phyloP scores from a whole-genome alignment of 305 asterid genomes.

The Petunia hybrid region DNA sequence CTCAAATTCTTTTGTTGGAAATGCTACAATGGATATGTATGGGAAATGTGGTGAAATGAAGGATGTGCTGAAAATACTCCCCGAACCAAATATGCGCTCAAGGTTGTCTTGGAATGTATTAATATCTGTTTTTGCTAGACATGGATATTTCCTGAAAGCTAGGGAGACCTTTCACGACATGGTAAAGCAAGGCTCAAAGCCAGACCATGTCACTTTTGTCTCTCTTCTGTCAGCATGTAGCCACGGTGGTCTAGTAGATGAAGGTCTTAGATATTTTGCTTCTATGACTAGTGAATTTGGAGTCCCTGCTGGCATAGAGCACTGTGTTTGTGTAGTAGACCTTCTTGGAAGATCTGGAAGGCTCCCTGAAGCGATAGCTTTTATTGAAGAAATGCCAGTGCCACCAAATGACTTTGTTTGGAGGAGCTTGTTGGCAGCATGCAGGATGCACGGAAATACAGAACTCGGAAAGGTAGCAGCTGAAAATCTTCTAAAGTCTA shows the following conservation, averaged over 20 bases:
- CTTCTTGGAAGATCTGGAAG: constrained; percentile 87
- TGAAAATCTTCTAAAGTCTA: constrained; percentile 57
- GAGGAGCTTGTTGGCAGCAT: constrained; percentile 76
- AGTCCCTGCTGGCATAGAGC: constrained; percentile 72
- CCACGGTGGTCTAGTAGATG: constrained; percentile 86
- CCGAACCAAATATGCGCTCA: constrained; percentile 59
- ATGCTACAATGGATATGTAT: constrained; percentile 85
- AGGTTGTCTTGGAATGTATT: constrained; percentile 78
- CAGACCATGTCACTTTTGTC: constrained; percentile 83
- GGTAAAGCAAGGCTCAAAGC: constrained; percentile 62
- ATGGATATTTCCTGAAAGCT: constrained; percentile 69
- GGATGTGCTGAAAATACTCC: constrained; percentile 66
- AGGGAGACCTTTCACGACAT: constrained; percentile 67
- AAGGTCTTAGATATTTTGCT: constrained; percentile 73
- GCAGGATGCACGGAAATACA: constrained; percentile 70
- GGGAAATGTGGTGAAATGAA: constrained; percentile 84
- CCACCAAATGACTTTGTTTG: constrained; percentile 79
- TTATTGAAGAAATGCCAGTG: constrained; percentile 69
- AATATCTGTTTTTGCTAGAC: constrained; percentile 78
- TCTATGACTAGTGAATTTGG: constrained; percentile 66
- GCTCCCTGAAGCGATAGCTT: constrained; percentile 73
- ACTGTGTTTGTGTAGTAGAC: constrained; percentile 84
- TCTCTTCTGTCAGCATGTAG: constrained; percentile 90
- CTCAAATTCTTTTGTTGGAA: constrained; percentile 59
- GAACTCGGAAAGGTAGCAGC: constrained; percentile 76